Evolutionary conservation across 192 early-diverging fungal species (phyloP).

Genomic region (Coemansia sp.): DNA sequence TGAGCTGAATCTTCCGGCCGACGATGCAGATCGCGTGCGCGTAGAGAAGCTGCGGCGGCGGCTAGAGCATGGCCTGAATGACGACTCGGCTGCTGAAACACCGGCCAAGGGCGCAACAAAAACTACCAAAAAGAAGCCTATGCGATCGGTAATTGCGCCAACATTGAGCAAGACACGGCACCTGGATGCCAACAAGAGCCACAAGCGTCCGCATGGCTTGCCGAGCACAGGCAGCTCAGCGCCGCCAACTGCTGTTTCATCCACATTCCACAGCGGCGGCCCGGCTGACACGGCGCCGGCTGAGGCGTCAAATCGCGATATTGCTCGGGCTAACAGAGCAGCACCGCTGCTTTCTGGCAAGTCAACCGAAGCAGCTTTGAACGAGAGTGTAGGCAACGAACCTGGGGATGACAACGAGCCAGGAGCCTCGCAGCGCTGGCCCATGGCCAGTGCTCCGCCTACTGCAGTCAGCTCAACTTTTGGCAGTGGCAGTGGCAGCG

Average conservation of each 20-base stretch:
- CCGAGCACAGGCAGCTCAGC: background rate
- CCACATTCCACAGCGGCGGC: background rate
- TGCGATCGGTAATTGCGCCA: constrained; percentile 32
- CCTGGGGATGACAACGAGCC: background rate
- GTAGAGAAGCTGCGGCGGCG: constrained; percentile 11
- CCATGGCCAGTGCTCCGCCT: constrained; percentile 11
- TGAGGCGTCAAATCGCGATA: background rate
- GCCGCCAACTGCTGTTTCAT: constrained; percentile 4
- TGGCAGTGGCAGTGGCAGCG: background rate
- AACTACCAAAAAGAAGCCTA: constrained; percentile 32
- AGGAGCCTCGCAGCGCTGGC: background rate
- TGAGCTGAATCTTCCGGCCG: constrained; percentile 39
- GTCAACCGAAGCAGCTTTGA: background rate
- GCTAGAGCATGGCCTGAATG: background rate
- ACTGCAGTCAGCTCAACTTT: constrained; percentile 6
- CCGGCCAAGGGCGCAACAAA: constrained; percentile 3
- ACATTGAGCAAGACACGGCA: constrained; percentile 21
- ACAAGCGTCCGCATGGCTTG: constrained; percentile 1
- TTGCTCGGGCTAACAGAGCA: constrained; percentile 4
- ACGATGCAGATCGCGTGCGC: constrained; percentile 52
- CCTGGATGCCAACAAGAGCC: constrained; percentile 3
- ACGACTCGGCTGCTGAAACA: background rate
- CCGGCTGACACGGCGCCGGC: background rate
- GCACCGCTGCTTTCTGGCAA: constrained; percentile 6
- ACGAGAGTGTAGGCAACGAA: background rate